Evolutionary conservation across 306 rosid species (phyloP).

Genomic region (Biancaea sappan): DNA sequence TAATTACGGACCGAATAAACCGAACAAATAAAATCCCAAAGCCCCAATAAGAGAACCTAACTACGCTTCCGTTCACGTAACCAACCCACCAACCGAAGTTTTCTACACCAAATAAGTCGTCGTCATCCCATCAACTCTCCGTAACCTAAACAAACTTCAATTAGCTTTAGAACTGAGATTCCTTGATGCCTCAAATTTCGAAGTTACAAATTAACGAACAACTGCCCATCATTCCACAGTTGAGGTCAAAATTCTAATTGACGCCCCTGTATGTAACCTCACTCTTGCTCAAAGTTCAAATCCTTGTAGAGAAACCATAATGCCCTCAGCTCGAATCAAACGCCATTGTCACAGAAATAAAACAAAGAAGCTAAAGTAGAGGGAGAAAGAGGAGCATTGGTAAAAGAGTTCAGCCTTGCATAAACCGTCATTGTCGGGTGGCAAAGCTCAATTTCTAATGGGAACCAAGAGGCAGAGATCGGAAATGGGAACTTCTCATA

Average conservation of each 20-base stretch:
- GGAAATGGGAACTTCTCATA: conserved; percentile 45
- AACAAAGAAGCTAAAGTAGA: neutral
- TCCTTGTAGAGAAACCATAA: conserved; percentile 7
- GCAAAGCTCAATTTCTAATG: conserved; percentile 36
- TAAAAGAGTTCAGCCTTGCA: neutral
- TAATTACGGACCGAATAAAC: conserved; percentile 23
- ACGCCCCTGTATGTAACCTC: neutral
- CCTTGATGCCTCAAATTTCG: neutral
- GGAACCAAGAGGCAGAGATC: neutral
- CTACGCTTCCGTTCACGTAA: conserved; percentile 27
- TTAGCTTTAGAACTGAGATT: neutral
- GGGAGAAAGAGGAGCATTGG: neutral
- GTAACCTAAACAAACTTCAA: conserved; percentile 1
- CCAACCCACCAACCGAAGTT: conserved; percentile 10
- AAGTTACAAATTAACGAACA: no score
- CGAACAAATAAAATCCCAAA: conserved; percentile 25
- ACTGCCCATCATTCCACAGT: neutral
- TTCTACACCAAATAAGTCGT: conserved; percentile 32
- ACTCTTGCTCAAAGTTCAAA: conserved; percentile 18
- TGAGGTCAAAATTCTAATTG: neutral
- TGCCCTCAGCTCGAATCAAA: conserved; percentile 23
- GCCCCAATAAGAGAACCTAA: conserved; percentile 30
- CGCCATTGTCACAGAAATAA: conserved; percentile 31
- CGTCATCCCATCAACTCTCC: conserved; percentile 18
- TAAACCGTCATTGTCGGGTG: conserved; percentile 42